phyloP scores from a whole-genome alignment of 805 yeast genomes.

The Wickerhamomyces bovis region DNA sequence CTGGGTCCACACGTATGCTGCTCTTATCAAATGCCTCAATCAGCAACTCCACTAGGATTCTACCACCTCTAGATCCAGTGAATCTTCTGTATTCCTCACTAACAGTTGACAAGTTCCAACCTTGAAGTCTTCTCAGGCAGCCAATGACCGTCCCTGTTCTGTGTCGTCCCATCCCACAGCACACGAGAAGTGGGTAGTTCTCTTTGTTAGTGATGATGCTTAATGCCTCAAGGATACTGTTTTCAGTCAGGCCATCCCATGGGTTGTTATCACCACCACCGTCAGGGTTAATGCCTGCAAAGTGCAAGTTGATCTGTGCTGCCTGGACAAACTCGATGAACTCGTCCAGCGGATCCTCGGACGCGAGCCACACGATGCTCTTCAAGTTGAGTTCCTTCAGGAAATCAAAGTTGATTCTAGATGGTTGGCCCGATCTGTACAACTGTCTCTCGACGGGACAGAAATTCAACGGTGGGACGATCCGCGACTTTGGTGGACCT shows the following conservation, averaged over 20 bases:
- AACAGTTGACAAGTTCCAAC: conserved; percentile 94
- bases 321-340: conserved; percentile 75
- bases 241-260: conserved; percentile 92
- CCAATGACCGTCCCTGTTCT: conserved; percentile 97
- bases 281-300: conserved; percentile 76
- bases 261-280: conserved; percentile 76
- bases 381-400: conserved; percentile 65
- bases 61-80: conserved; percentile 88
- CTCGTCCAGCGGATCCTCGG: conserved; percentile 91
- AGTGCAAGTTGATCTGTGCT: conserved; percentile 68
- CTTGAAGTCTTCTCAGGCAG: conserved; percentile 84
- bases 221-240: conserved; percentile 72
- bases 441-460: conserved; percentile 88
- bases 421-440: conserved; percentile 91
- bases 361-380: conserved; percentile 89
- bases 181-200: conserved; percentile 82
- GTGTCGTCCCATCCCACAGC: conserved; percentile 98
- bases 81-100: conserved; percentile 92
- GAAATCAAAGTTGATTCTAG: conserved; percentile 87
- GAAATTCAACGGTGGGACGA: conserved; percentile 92
- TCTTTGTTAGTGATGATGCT: conserved; percentile 64
- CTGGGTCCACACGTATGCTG: conserved; percentile 35
- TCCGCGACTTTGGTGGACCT: conserved; percentile 55
- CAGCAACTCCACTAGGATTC: conserved; percentile 84
- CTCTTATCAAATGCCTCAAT: conserved; percentile 65